These are phyloP conservation scores for Trichothecium roseum DNA, from an alignment of 2,329 filamentous ascomycete species.

Conservation along the genomic window DNA sequence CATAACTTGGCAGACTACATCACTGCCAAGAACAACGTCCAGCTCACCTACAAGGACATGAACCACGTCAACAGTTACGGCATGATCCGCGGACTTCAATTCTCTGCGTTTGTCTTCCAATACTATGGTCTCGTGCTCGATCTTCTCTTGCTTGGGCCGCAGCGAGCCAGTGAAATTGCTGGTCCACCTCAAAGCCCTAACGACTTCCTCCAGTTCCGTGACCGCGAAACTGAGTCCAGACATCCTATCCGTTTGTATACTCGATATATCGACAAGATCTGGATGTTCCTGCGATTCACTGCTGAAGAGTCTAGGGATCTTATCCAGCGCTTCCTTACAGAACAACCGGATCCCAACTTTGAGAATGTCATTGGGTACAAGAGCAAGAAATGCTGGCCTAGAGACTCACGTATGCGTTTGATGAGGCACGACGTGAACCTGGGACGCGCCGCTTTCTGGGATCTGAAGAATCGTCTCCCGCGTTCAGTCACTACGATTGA, in stretches of 20 bases:
- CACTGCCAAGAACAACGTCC: constrained; percentile 98
- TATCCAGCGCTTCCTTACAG: constrained; percentile 94
- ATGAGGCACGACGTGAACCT: constrained; percentile 99
- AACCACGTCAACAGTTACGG: constrained; percentile 98
- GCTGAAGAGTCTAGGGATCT: constrained; percentile 92
- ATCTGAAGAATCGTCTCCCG: constrained; percentile 91
- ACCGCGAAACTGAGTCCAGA: constrained; percentile 80
- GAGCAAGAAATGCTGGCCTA: constrained; percentile 99
- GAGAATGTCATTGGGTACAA: constrained; percentile 98
- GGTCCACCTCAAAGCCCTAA: constrained; percentile 90
- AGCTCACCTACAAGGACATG: constrained; percentile 99
- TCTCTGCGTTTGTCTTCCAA: constrained; percentile 97
- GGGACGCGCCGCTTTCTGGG: constrained; percentile 96
- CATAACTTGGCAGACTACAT: constrained; percentile 99
- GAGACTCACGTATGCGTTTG: constrained; percentile 92
- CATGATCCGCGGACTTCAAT: constrained; percentile 94
- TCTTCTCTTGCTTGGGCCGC: constrained; percentile 79
- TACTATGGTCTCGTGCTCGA: constrained; percentile 96
- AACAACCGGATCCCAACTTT: constrained; percentile 97
- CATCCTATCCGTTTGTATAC: constrained; percentile 98
- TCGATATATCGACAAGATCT: constrained; percentile 95
- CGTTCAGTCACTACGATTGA: constrained; percentile 94
- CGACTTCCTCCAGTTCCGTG: constrained; percentile 94
- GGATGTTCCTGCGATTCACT: constrained; percentile 91
- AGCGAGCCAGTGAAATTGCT: constrained; percentile 95